phyloP scores from a whole-genome alignment of 208 protist species.

The Leishmania turanica region DNA sequence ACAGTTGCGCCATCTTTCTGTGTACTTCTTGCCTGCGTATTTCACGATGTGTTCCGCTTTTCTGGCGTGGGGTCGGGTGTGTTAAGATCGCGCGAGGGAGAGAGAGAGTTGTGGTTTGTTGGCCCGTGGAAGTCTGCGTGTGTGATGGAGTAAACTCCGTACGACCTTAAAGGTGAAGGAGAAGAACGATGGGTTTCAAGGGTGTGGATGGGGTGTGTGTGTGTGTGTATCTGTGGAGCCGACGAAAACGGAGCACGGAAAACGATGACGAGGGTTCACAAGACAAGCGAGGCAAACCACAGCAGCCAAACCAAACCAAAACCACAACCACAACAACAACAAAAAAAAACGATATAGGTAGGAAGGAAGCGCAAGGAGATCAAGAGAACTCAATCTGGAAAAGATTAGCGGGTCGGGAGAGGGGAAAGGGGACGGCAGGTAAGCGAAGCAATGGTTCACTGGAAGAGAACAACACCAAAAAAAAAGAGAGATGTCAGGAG shows the following conservation, averaged over 20 bases:
- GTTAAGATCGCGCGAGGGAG: neutral
- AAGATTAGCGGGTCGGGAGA: neutral
- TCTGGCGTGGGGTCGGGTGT: neutral
- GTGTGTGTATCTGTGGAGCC: too few relatives aligned
- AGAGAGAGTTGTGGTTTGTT: neutral
- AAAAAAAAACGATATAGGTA: neutral
- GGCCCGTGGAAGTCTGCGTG: neutral
- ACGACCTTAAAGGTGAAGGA: neutral
- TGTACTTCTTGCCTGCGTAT: neutral
- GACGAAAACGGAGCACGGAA: too few relatives aligned
- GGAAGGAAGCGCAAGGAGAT: neutral
- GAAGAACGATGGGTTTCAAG: neutral
- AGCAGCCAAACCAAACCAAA: too few relatives aligned
- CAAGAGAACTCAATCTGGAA: neutral
- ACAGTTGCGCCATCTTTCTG: constrained; percentile 37
- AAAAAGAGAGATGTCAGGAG: neutral
- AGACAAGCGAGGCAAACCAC: too few relatives aligned
- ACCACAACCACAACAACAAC: neutral
- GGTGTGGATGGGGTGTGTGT: neutral
- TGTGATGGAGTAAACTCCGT: neutral
- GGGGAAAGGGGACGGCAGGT: neutral
- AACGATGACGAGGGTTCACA: too few relatives aligned
- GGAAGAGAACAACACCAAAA: neutral
- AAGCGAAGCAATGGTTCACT: neutral
- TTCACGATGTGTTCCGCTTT: neutral